Conservation (phyloP, 83 land plant genomes). For the Picea abies region DNA sequence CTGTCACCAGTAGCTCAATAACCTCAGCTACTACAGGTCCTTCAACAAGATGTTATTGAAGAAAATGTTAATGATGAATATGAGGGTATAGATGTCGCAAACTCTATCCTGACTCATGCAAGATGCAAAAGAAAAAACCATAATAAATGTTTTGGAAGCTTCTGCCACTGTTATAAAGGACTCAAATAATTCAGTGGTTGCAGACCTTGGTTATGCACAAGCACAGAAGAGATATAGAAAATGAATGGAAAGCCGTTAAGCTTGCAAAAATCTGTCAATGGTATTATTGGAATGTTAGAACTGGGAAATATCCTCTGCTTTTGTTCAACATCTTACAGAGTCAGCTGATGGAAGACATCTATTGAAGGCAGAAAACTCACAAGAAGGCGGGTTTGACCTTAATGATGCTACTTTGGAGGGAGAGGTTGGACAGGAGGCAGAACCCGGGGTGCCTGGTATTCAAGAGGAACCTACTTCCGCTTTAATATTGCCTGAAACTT, state of each 20-base stretch:
- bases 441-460: slow-evolving; percentile 7
- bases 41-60: too few species aligned
- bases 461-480: background rate
- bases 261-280: slow-evolving; percentile 74
- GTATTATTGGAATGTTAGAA: slow-evolving; percentile 86
- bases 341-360: slow-evolving; percentile 5
- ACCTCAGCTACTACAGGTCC: too few species aligned
- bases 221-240: slow-evolving; percentile 15
- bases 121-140: too few species aligned
- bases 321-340: slow-evolving; percentile 19
- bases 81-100: too few species aligned
- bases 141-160: too few species aligned
- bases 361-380: background rate
- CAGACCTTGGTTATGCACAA: too few species aligned
- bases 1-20: too few species aligned
- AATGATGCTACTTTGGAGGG: background rate
- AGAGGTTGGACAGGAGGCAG: background rate
- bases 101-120: too few species aligned
- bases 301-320: slow-evolving; percentile 66
- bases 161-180: too few species aligned
- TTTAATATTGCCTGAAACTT: background rate
- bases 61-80: too few species aligned
- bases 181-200: too few species aligned
- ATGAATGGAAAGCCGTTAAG: slow-evolving; percentile 78
- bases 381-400: background rate